Percentiles rank a stretch among this genome's conserved stretches.
phyloP scores from a whole-genome alignment of 768 basidiomycete genomes.

The Boletellus sp. region DNA sequence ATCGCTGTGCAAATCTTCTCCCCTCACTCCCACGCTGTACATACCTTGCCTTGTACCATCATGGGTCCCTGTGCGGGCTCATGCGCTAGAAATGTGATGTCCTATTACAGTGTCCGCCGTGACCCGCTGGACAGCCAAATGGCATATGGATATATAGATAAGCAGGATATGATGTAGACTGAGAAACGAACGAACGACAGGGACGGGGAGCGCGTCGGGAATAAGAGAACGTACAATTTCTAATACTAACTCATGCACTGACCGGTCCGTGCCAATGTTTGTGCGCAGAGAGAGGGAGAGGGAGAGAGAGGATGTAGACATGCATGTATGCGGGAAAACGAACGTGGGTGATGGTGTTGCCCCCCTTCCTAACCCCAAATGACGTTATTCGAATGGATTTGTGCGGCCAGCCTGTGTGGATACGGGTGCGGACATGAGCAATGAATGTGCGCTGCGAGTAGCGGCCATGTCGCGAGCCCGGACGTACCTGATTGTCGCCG shows the following conservation, averaged over 20 bases:
- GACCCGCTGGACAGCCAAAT: slow-evolving; percentile 3
- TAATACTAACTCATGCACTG: slow-evolving; percentile 4
- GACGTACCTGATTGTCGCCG: slow-evolving; percentile 64
- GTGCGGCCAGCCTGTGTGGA: slow-evolving; percentile 63
- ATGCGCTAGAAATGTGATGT: not conserved
- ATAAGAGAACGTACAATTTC: slow-evolving; percentile 1
- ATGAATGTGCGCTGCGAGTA: not conserved
- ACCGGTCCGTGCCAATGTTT: slow-evolving; percentile 9
- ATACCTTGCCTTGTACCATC: not conserved
- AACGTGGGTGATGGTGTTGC: not conserved
- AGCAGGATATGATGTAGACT: slow-evolving; percentile 23
- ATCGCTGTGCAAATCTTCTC: not conserved
- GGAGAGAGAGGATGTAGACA: not conserved
- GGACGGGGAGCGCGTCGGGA: not conserved
- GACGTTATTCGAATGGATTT: slow-evolving; percentile 50
- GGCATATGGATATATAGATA: not conserved
- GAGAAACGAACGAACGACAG: slow-evolving; percentile 8
- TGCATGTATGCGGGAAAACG: slow-evolving; percentile 6
- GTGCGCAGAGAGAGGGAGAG: slow-evolving; percentile 2
- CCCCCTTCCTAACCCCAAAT: not conserved
- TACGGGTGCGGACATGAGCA: not conserved
- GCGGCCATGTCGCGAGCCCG: not conserved
- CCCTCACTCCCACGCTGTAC: not conserved
- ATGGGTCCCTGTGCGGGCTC: not conserved
- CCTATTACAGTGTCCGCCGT: slow-evolving; percentile 13